Base-by-base conservation (phyloP, 495 filamentous ascomycete species). In the Neurospora tetraspora region DNA sequence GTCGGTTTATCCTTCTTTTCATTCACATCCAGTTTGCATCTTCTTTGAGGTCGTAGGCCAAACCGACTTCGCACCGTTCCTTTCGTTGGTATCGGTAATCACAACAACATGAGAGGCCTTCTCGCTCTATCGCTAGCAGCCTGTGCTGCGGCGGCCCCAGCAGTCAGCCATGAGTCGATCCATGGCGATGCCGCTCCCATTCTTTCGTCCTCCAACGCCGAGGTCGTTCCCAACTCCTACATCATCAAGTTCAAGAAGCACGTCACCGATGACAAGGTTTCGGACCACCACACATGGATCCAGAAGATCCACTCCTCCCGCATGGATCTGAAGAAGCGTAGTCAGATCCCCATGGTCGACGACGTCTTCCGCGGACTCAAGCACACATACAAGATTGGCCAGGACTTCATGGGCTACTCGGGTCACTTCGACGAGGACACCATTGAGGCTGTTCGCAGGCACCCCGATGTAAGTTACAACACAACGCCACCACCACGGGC, bases 221-320 rank as follows among this genome's bases (percentile, higher is more conserved):
- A 92, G 75, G 83, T 85, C 72, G 88, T 99, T 40, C 92, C 93
- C 68, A 91, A 97, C 84, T 93, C 93, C 45, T 99, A 98, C 82
- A 97, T 99, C 83, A 84, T 99, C 83, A 93, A 97, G 75, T 98
- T 99, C 89, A 98, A 99, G 90, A 92, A 95, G 82, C 93, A 98
- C 80, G 91, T 99, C 71, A 85, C 85, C 73, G 82, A 89, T 34
- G 83, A 83, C 23, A 85, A 88, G 70, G 93, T 91, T 14, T 81
- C 87, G 34, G 87, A 86, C 76, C 96, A 99, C 80, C 94, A 97
- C 80, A 89, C 81, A 80, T 99, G 96, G 96, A 91, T 99, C 78
- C 90, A 97, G 85, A 88, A 92, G 83, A 87, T 97, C 77, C 92
- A 96, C 80, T 76, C 83, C 47, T 79, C 89, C 71, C 90, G 89